Conservation (phyloP, 306 rosid species). For the Aeschynomene evenia region DNA sequence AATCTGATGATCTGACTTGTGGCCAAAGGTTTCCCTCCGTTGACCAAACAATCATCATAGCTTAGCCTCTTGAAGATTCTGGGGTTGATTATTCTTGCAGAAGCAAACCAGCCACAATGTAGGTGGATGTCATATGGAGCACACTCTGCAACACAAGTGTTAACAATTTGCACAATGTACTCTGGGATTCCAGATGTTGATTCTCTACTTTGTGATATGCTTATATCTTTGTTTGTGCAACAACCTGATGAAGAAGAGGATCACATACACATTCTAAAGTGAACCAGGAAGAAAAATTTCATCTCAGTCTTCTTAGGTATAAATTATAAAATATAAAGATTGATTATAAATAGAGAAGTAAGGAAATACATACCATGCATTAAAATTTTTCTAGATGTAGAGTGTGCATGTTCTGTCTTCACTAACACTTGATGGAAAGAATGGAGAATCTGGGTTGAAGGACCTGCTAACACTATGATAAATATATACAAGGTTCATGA, state of each 20-base stretch:
- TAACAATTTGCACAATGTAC: slow-evolving; percentile 56
- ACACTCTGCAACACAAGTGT: slow-evolving; percentile 62
- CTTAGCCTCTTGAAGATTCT: slow-evolving; percentile 60
- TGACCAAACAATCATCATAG: slow-evolving; percentile 68
- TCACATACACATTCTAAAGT: background rate
- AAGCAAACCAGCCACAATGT: slow-evolving; percentile 80
- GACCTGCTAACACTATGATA: background rate
- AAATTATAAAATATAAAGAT: background rate
- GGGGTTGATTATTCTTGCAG: slow-evolving; percentile 55
- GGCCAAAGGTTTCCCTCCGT: slow-evolving; percentile 56
- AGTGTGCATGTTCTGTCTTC: slow-evolving; percentile 31
- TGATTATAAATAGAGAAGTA: background rate
- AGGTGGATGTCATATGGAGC: slow-evolving; percentile 55
- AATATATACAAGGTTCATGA: background rate
- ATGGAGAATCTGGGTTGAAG: slow-evolving; percentile 10
- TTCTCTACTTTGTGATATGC: slow-evolving; percentile 59
- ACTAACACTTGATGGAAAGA: slow-evolving; percentile 23
- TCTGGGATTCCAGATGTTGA: slow-evolving; percentile 58
- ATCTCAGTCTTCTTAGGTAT: background rate
- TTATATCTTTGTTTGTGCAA: slow-evolving; percentile 57
- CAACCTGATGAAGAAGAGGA: slow-evolving; percentile 33
- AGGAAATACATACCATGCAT: slow-evolving; percentile 49
- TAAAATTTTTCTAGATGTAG: slow-evolving; percentile 34
- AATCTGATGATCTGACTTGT: slow-evolving; percentile 50
- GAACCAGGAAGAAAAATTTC: background rate